Evolutionary conservation across 257 asterid species (phyloP).

Genomic region (Scutellaria barbata): DNA sequence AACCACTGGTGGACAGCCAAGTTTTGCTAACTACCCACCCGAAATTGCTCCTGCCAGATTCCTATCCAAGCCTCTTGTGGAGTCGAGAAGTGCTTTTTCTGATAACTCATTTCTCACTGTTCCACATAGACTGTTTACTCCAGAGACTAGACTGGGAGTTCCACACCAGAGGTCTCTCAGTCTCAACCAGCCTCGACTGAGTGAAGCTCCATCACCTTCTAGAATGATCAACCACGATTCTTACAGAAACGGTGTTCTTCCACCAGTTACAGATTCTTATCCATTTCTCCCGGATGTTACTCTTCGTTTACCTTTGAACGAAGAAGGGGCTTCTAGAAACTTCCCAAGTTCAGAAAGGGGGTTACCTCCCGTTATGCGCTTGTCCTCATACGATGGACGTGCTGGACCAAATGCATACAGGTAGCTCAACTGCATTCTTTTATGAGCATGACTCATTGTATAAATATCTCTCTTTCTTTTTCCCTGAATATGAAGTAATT

Average conservation of each 20-base stretch:
- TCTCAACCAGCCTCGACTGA: constrained; percentile 39
- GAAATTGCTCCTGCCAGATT: constrained; percentile 34
- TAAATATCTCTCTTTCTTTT: background rate
- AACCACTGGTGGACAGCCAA: constrained; percentile 30
- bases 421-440: constrained; percentile 38
- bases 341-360: constrained; percentile 42
- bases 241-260: constrained; percentile 36
- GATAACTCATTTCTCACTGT: constrained; percentile 29
- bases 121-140: constrained; percentile 35
- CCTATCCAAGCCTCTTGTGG: constrained; percentile 40
- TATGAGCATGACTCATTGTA: background rate
- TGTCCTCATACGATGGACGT: constrained; percentile 47
- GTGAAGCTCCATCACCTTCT: constrained; percentile 40
- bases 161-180: constrained; percentile 37
- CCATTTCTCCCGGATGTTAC: constrained; percentile 45
- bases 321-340: constrained; percentile 48
- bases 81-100: constrained; percentile 38
- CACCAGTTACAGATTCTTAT: constrained; percentile 36
- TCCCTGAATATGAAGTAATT: background rate
- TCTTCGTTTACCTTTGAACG: constrained; percentile 43
- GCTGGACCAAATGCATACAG: constrained; percentile 50
- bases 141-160: constrained; percentile 36
- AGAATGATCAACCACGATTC: constrained; percentile 42
- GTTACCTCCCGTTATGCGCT: constrained; percentile 49
- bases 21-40: constrained; percentile 38